Conservation (phyloP, 2,329 filamentous ascomycete species). For the Epichloe gansuensis region DNA sequence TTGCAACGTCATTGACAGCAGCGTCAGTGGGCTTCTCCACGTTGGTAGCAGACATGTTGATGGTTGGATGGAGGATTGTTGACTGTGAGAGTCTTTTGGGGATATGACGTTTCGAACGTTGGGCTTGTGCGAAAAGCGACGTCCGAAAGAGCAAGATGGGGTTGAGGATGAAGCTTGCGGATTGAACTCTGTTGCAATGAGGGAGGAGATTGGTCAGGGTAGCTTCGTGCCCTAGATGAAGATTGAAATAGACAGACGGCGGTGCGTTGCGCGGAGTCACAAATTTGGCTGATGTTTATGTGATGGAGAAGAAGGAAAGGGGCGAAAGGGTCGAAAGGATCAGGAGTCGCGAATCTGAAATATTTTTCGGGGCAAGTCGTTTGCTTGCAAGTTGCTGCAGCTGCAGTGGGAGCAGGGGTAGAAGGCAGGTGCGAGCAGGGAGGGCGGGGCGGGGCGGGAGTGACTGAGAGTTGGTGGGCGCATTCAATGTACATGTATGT, state of each 20-base stretch:
- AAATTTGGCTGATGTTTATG: constrained; percentile 30
- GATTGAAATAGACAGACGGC: constrained; percentile 31
- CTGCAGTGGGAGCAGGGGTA: constrained; percentile 3
- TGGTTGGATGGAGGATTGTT: constrained; percentile 31
- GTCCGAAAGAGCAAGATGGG: constrained; percentile 28
- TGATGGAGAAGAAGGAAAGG: constrained; percentile 27
- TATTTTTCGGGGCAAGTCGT: constrained; percentile 20
- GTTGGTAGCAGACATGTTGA: constrained; percentile 68
- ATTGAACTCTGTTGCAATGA: constrained; percentile 64
- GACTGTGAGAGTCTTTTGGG: constrained; percentile 30
- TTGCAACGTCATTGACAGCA: constrained; percentile 68
- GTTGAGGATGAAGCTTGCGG: constrained; percentile 22
- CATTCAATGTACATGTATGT: neutral
- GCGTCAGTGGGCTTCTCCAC: constrained; percentile 52
- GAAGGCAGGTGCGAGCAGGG: constrained; percentile 2
- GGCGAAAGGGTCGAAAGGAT: constrained; percentile 12
- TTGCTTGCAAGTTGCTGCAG: constrained; percentile 1
- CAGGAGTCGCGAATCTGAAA: constrained; percentile 26
- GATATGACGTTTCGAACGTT: constrained; percentile 28
- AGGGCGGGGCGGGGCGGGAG: neutral
- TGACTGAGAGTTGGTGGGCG: neutral
- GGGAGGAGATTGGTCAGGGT: constrained; percentile 51
- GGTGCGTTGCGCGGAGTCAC: constrained; percentile 36
- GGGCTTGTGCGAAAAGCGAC: constrained; percentile 24
- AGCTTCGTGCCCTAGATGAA: constrained; percentile 78